Evolutionary conservation across 2,329 filamentous ascomycete genomes (phyloP).

Genomic region (Aspergillus aculeatus): DNA sequence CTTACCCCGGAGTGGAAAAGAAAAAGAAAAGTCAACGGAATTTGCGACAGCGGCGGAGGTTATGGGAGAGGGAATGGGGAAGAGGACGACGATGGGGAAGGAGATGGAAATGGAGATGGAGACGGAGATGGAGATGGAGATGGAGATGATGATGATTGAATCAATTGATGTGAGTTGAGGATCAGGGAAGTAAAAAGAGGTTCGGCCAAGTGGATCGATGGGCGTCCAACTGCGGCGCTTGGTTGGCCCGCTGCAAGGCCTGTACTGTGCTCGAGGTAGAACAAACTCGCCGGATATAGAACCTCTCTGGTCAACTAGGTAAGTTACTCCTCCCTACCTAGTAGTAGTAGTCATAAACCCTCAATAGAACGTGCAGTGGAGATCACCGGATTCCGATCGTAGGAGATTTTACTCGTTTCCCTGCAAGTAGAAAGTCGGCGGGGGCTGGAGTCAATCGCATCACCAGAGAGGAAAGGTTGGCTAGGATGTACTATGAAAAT

Average conservation of each 20-base stretch:
- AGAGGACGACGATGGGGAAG: too few species aligned
- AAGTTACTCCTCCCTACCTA: too few species aligned
- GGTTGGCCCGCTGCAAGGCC: conserved; percentile 1
- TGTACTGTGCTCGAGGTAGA: background rate
- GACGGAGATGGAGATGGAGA: background rate
- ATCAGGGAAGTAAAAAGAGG: conserved; percentile 17
- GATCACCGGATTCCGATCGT: too few species aligned
- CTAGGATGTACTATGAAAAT: too few species aligned
- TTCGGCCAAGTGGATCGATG: conserved; percentile 19
- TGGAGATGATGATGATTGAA: conserved; percentile 1
- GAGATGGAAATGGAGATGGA: background rate
- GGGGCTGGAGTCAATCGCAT: too few species aligned
- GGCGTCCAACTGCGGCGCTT: conserved; percentile 1
- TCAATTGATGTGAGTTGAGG: conserved; percentile 1
- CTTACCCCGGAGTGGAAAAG: background rate
- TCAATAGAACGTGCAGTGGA: too few species aligned
- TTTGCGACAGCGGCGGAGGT: background rate
- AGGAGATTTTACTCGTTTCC: too few species aligned
- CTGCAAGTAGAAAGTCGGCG: too few species aligned
- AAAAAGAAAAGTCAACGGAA: background rate
- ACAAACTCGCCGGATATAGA: background rate
- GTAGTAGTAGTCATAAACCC: too few species aligned
- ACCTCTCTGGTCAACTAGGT: too few species aligned
- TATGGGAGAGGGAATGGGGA: background rate
- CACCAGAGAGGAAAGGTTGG: too few species aligned